A percentile compares a stretch with the other conserved stretches of the same genome.
Evolutionary conservation across 371 early-diverging fungal genomes (phyloP).

Genomic region (Capillidium rhysosporum): DNA sequence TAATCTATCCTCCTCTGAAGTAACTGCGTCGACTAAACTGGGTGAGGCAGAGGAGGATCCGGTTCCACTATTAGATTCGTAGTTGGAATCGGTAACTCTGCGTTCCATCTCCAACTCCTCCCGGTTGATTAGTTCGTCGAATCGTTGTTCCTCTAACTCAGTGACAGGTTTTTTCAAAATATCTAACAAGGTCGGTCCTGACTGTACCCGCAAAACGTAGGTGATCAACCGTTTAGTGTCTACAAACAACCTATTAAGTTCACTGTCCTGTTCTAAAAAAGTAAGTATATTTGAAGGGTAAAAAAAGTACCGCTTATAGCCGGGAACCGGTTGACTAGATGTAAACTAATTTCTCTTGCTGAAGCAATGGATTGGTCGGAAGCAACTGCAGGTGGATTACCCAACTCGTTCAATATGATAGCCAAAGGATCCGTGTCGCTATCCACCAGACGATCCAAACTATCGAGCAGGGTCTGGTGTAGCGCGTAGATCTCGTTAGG

Average conservation of each 20-base stretch:
- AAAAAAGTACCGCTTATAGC: slow-evolving; percentile 12
- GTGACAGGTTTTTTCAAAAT: slow-evolving; percentile 56
- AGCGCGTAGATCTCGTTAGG: slow-evolving; percentile 75
- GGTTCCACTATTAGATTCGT: background rate
- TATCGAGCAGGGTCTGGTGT: slow-evolving; percentile 56
- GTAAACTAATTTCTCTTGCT: slow-evolving; percentile 36
- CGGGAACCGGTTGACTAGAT: slow-evolving; percentile 45
- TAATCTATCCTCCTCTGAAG: too few relatives aligned
- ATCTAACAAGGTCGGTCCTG: slow-evolving; percentile 55
- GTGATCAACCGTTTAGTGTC: slow-evolving; percentile 81
- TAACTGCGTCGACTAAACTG: background rate
- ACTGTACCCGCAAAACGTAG: slow-evolving; percentile 62
- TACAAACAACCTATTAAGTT: slow-evolving; percentile 45
- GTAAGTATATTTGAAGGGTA: background rate
- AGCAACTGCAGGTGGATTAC: slow-evolving; percentile 40
- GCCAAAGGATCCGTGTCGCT: slow-evolving; percentile 53
- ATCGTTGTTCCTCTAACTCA: slow-evolving; percentile 48
- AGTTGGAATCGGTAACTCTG: too few relatives aligned
- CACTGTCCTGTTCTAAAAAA: slow-evolving; percentile 37
- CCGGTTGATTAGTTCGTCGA: slow-evolving; percentile 25
- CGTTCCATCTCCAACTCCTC: slow-evolving; percentile 8
- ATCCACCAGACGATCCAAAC: slow-evolving; percentile 36
- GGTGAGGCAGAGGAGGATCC: background rate
- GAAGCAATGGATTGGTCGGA: slow-evolving; percentile 17
- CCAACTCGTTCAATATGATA: slow-evolving; percentile 61